Conservation (phyloP, 106 monocot species). For the Ottelia alismoides region DNA sequence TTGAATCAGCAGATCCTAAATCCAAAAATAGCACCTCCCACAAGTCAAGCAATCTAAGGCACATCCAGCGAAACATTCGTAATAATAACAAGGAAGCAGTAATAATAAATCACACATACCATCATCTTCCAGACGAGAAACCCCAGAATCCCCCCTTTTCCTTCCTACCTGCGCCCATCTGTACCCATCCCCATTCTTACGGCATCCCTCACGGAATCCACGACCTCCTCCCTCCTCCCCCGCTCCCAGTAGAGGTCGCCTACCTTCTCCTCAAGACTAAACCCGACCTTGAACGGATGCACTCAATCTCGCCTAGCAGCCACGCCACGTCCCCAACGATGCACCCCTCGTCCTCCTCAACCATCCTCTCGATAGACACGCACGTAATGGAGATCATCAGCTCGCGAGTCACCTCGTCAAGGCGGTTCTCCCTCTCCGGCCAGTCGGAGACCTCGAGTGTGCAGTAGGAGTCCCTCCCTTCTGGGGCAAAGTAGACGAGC, state of each 20-base stretch:
- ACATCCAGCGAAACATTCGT: neutral
- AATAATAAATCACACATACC: conserved; percentile 28
- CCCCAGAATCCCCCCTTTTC: conserved; percentile 58
- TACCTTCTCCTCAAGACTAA: conserved; percentile 92
- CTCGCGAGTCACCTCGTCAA: conserved; percentile 91
- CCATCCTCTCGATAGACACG: conserved; percentile 70
- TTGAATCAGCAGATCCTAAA: no score
- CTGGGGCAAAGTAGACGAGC: conserved; percentile 85
- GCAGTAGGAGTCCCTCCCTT: conserved; percentile 91
- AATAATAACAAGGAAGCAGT: neutral
- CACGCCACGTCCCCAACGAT: conserved; percentile 55
- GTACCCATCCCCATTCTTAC: conserved; percentile 35
- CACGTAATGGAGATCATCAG: conserved; percentile 89
- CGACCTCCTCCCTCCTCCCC: conserved; percentile 61
- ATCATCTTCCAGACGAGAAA: conserved; percentile 96
- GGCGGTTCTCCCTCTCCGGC: conserved; percentile 63
- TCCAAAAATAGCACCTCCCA: no score
- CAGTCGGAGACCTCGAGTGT: conserved; percentile 93
- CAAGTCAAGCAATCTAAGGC: no score
- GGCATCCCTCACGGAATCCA: conserved; percentile 64
- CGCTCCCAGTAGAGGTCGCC: conserved; percentile 81
- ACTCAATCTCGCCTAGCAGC: conserved; percentile 88
- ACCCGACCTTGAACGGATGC: conserved; percentile 81
- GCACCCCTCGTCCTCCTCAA: conserved; percentile 37
- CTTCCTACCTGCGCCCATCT: conserved; percentile 15